Conservation (phyloP, 2,329 filamentous ascomycete genomes). For the Camillea tinctor region DNA sequence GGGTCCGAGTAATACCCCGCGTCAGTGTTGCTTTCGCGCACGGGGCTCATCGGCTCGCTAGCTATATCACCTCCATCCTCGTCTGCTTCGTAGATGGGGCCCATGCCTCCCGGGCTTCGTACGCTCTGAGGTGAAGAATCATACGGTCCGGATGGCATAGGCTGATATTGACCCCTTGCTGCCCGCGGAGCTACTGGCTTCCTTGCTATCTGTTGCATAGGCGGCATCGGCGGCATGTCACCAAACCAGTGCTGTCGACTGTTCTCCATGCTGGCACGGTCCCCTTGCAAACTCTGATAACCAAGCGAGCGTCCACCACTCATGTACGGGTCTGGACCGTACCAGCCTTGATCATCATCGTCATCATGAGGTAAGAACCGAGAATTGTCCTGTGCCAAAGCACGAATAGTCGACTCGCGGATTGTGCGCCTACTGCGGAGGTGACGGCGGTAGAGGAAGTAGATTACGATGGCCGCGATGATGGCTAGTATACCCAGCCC, state of each 20-base stretch:
- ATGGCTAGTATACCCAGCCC: conserved; percentile 60
- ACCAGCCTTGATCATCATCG: conserved; percentile 40
- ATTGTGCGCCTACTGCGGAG: conserved; percentile 36
- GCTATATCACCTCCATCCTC: conserved; percentile 47
- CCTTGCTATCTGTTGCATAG: conserved; percentile 21
- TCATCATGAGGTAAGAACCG: conserved; percentile 42
- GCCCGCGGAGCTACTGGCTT: conserved; percentile 29
- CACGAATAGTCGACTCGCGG: conserved; percentile 46
- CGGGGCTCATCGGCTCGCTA: conserved; percentile 26
- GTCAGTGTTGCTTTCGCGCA: conserved; percentile 18
- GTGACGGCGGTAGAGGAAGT: conserved; percentile 50
- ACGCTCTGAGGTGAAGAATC: conserved; percentile 18
- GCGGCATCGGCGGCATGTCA: conserved; percentile 12
- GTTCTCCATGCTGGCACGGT: conserved; percentile 24
- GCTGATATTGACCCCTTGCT: conserved; percentile 38
- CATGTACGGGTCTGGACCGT: conserved; percentile 44
- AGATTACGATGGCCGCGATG: conserved; percentile 45
- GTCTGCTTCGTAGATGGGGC: conserved; percentile 59
- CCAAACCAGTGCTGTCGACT: conserved; percentile 28
- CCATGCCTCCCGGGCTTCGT: conserved; percentile 43
- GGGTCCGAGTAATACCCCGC: conserved; percentile 43
- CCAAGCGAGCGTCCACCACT: conserved; percentile 43
- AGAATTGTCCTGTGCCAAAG: conserved; percentile 48
- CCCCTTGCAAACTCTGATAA: conserved; percentile 49
- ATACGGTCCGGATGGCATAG: conserved; percentile 29